Conservation (phyloP, 306 rosid genomes). For the Quercus berberidifolia region DNA sequence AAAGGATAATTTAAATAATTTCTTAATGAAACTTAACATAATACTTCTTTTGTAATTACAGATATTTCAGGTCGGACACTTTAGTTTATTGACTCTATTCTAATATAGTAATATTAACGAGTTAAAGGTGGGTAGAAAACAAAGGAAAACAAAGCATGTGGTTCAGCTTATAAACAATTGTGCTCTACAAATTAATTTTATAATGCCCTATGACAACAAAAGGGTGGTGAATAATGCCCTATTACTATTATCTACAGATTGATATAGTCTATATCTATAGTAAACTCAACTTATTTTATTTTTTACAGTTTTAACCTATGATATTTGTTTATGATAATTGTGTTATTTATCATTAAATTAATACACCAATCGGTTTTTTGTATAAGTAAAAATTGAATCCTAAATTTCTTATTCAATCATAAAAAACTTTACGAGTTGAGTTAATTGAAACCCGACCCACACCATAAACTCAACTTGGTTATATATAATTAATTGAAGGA, state of each 20-base stretch:
- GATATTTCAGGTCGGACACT: background rate
- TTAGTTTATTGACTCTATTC: no score
- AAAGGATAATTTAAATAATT: background rate
- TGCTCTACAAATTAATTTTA: no score
- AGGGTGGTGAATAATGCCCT: background rate
- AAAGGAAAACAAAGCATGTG: background rate
- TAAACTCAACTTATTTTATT: background rate
- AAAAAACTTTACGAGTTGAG: accelerated
- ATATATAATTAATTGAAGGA: background rate
- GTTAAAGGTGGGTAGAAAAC: background rate
- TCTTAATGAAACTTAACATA: background rate
- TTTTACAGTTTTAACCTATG: no score
- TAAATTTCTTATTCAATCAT: no score
- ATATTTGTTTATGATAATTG: no score
- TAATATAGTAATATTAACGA: no score
- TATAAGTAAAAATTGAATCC: no score
- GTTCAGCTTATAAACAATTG: background rate
- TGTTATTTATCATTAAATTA: no score
- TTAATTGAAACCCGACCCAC: no score
- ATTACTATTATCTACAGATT: background rate
- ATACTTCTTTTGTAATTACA: background rate
- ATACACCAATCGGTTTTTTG: no score
- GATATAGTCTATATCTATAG: no score
- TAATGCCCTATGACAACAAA: background rate
- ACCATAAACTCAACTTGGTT: background rate